These are phyloP conservation scores for Yamadazyma friedrichii DNA, from an alignment of 1,139 yeast genomes.

Conservation along the genomic window DNA sequence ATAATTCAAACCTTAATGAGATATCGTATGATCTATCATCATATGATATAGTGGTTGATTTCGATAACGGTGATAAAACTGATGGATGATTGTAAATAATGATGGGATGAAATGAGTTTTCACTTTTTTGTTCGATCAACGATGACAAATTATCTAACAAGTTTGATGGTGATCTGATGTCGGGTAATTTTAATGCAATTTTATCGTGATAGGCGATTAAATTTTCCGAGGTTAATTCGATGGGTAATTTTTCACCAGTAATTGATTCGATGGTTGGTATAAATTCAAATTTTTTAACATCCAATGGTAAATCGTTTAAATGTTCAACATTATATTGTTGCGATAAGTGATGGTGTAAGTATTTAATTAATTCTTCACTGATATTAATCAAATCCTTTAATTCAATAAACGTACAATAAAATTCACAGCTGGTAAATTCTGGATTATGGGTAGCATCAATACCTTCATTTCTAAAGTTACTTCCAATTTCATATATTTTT, in stretches of 20 bases:
- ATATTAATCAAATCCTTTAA: conserved; percentile 74
- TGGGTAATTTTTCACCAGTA: conserved; percentile 43
- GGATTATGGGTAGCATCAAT: conserved; percentile 98
- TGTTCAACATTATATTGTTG: conserved; percentile 6
- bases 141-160: conserved; percentile 68
- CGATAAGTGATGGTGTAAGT: conserved; percentile 22
- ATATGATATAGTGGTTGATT: conserved; percentile 42
- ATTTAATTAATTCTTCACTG: conserved; percentile 57
- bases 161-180: conserved; percentile 47
- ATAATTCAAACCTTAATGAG: conserved; percentile 79
- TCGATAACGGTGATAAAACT: conserved; percentile 83
- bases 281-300: conserved; percentile 51
- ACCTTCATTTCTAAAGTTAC: conserved; percentile 88
- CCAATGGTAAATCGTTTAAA: conserved; percentile 14
- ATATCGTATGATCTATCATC: conserved; percentile 36
- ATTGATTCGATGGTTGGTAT: conserved; percentile 53
- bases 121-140: conserved; percentile 60
- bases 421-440: conserved; percentile 96
- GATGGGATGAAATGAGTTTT: conserved; percentile 49
- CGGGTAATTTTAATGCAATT: conserved; percentile 38
- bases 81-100: conserved; percentile 84
- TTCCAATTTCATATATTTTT: conserved; percentile 82
- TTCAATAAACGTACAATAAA: conserved; percentile 93
- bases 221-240: conserved; percentile 31
- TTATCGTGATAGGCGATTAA: conserved; percentile 37